Evolutionary conservation across 2,329 filamentous ascomycete genomes (phyloP).

Genomic region (Neurospora sp.): DNA sequence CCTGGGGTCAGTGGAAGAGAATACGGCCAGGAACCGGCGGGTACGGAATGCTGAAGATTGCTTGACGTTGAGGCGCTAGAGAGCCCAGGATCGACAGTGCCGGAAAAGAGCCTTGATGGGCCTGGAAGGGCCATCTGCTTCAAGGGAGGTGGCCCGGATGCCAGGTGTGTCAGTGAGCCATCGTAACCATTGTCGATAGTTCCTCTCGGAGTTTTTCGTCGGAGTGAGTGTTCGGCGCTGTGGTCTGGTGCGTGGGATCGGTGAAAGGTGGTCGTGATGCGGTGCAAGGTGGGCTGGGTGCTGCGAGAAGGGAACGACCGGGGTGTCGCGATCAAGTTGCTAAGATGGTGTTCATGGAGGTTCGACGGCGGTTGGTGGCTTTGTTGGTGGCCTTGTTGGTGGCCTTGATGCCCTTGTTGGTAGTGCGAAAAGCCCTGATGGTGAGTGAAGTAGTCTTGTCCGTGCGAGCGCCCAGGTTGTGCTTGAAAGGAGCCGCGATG

Average conservation of each 20-base stretch:
- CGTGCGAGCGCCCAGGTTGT: constrained; percentile 8
- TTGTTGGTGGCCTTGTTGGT: background rate
- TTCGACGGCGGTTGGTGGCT: constrained; percentile 11
- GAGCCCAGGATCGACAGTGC: constrained; percentile 17
- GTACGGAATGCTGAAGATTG: constrained; percentile 9
- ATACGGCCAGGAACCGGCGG: constrained; percentile 16
- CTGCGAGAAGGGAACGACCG: constrained; percentile 28
- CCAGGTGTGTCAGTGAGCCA: constrained; percentile 65
- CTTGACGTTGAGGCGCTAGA: constrained; percentile 6
- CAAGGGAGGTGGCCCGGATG: constrained; percentile 61
- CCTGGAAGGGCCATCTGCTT: constrained; percentile 77
- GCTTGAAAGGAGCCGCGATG: constrained; percentile 28
- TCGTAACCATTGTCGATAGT: constrained; percentile 88
- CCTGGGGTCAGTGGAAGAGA: constrained; percentile 6
- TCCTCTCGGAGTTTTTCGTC: constrained; percentile 90
- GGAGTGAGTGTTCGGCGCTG: constrained; percentile 62
- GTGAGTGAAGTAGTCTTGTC: constrained; percentile 19
- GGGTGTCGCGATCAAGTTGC: constrained; percentile 17
- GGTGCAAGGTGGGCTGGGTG: constrained; percentile 23
- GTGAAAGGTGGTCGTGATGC: constrained; percentile 20
- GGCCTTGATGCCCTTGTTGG: background rate
- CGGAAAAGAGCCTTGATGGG: constrained; percentile 27
- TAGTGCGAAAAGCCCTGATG: constrained; percentile 13
- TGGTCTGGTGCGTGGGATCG: constrained; percentile 22
- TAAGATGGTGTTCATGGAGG: constrained; percentile 7